Base-by-base conservation (phyloP, 2,329 filamentous ascomycete genomes). In the Hypoxylon sp. region DNA sequence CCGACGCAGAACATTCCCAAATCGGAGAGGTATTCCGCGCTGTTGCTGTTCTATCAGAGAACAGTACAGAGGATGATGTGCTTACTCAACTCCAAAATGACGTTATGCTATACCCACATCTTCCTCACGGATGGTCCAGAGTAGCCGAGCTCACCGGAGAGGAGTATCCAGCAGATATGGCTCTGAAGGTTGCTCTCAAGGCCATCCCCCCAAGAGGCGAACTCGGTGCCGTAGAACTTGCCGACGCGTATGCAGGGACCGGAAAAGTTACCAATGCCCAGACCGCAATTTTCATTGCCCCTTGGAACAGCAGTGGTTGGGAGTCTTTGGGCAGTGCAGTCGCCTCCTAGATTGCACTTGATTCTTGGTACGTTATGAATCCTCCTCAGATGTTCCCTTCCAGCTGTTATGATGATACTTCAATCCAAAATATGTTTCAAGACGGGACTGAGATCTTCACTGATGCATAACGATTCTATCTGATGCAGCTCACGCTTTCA, bases 41-140 rank as follows among this genome's bases (percentile, higher is more conserved):
- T 0, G 90, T 97, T 17, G 91, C 92, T 0, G 83, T 86, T 3
- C 80, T 92, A 19, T 83, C 84, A 5, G 81, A 85, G 35, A 80
- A 81, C 29, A 80, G 82, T 19, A 80, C 83, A 0, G 83, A 87
- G 39, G 80, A 85, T 54, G 84, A 86, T 59, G 81, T 87, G 47
- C 77, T 90, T 37, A 83, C 86, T 1, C 91, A 96, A 80, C 87
- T 92, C 0, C 90, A 93, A 75, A 88, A 86, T 14, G 91, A 94
- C 60, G 88, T 97, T 17, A 91, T 98, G 87, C 85, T 98, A 22
- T 87, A 92, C 53, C 96, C 96, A 0, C 86, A 91, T 64, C 86
- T 94, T 64, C 90, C 94, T 0, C 88, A 92, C 58, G 93, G 94
- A 0, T 99, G 96, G 96, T 86, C 88, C 46, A 86, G 91, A 55